Evolutionary conservation across 768 basidiomycete genomes (phyloP), one percentile per base, ranked within the genome.

Genomic region (Antrodiella citrinella): DNA sequence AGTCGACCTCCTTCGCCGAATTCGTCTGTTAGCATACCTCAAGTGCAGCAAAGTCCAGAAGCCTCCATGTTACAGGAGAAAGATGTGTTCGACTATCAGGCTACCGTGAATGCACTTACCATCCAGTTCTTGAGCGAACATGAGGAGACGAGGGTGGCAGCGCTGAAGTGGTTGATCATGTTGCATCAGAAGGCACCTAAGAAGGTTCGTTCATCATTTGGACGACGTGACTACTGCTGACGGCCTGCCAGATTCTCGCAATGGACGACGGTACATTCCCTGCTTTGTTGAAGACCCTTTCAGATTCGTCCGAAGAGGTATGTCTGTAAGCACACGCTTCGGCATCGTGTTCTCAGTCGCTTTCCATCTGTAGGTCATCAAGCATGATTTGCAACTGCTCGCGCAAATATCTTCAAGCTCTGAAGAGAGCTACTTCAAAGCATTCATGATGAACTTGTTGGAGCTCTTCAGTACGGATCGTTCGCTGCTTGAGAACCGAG

Each of bases 251-350:
- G 94, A 95, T 96, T 54, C 71, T 98, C 41, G 87, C 91, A 0
- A 87, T 95, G 81, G 91, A 97, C 59, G 95, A 97, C 58, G 93
- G 91, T 15, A 97, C 94, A 2, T 97, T 98, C 68, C 93, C 94
- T 19, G 91, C 92, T 0, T 68, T 99, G 52, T 73, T 99, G 44
- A 98, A 98, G 71, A 96, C 91, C 0, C 68, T 99, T 39, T 98
- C 95, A 2, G 96, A 99, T 63, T 86, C 86, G 3, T 96, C 95
- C 3, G 95, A 98, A 66, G 93, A 96, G 74, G 92, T 86, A 54
- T 21, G 71, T 51, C 21, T 19, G 21, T 1, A 12, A 12, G 26
- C 49, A 38, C 50, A 12, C 15, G 25, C 21, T 47, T 23, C 52
- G 3, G 4, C 21, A 23, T 21, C 40, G n/a, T 24, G 40, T 1